Evolutionary conservation across 148 eudicot species (phyloP), one percentile per base, ranked within the genome.

Genomic region (Pharnaceum exiguum): DNA sequence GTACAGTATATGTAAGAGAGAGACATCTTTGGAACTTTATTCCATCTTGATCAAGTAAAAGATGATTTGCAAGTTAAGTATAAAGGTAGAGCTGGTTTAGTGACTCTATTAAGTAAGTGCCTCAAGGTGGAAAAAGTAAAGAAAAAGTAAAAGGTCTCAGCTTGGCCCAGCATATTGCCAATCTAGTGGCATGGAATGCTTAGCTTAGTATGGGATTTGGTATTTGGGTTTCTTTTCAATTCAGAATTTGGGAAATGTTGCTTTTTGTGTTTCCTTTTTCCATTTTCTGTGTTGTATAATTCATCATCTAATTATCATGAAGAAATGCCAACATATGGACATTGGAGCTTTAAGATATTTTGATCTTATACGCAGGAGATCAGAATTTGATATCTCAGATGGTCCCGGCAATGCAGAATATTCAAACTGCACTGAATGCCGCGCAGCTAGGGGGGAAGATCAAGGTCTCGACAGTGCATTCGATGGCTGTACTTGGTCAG

Each of bases 331-430:
- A 35, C 12, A 12, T 6, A 35, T 12, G 38, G 38, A 35, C 8
- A 7, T 35, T 35, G 12, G 12, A 35, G 12, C 38, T 35, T 35
- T 7, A 6, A 7, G 12, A 6, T 35, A 35, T 35, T 35, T 12
- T 35, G 12, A 35, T 35, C 8, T 59, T 33, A 35, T 33, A 23
- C 45, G 35, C 58, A 77, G 81, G 77, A 21, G 96, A 83, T 56
- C 72, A 65, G 58, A 65, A 48, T 43, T 76, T 91, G 43, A 75
- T 76, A 3, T 63, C 87, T 0, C 75, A 74, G 61, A 72, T 87
- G 40, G 42, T 91, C 31, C 97, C 96, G 0, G 98, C 98, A 26
- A 91, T 91, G 94, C 88, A 77, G 48, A 91, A 88, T 64, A 56
- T 91, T 71, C 90, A 88, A 73, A 74, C 73, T 50, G 90, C 96